These are phyloP conservation scores for Phytopythium oedochilum DNA, from an alignment of 352 stramenopile species.

Conservation along the genomic window DNA sequence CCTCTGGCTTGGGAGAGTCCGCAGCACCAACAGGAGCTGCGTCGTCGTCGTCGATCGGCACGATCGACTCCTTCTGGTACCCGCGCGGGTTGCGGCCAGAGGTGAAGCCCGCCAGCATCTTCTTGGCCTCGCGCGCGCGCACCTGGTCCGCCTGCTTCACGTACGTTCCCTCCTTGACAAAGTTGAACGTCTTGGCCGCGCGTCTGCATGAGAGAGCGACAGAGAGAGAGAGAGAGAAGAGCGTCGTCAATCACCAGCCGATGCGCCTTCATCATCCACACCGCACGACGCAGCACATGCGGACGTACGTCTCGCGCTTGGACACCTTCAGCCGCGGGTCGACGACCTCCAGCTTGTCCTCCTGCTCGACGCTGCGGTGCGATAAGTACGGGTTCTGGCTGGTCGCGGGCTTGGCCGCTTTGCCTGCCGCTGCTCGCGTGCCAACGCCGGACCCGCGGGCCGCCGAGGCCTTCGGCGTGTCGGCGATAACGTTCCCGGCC, in stretches of 20 bases:
- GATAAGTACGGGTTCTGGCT: conserved; percentile 79
- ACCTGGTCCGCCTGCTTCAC: conserved; percentile 81
- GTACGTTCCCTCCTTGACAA: conserved; percentile 82
- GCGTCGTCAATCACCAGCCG: no score
- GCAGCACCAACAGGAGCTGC: background rate
- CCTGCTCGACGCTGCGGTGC: conserved; percentile 63
- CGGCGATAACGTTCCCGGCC: conserved; percentile 61
- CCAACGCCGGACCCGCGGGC: conserved; percentile 50
- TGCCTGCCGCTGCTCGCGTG: conserved; percentile 31
- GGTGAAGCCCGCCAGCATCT: conserved; percentile 86
- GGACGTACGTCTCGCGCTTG: conserved; percentile 79
- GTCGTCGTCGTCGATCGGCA: conserved; percentile 38
- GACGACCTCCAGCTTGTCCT: conserved; percentile 63
- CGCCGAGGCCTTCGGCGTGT: conserved; percentile 26
- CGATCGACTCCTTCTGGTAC: conserved; percentile 81
- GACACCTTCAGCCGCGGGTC: conserved; percentile 72
- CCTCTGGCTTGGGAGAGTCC: background rate
- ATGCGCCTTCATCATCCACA: no score
- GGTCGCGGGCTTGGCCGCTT: conserved; percentile 14
- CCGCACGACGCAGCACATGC: background rate
- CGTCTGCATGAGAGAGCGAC: conserved; percentile 44
- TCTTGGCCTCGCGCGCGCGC: conserved; percentile 78
- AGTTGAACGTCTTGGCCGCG: conserved; percentile 76
- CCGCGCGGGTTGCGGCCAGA: conserved; percentile 75
- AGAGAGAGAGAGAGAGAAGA: no score